Evolutionary conservation across 495 filamentous ascomycete genomes (phyloP), one percentile per base, ranked within the genome.

Genomic region (Aspergillus leporis): DNA sequence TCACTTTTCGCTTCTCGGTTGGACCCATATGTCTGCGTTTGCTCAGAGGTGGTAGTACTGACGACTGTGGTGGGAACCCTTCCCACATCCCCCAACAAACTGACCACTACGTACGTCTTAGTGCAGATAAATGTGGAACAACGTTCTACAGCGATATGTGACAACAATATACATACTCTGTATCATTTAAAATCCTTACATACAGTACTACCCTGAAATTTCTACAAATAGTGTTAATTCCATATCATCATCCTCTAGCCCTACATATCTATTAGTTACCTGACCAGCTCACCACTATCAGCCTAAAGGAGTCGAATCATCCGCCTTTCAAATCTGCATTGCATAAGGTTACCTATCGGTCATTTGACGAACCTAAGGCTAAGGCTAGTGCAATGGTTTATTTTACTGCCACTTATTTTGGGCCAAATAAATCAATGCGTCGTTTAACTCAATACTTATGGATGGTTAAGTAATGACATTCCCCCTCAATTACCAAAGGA

Each of bases 1-100:
- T 67, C 59, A 62, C 56, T 63, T 61, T 50, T 52, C 34, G 41
- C 13, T 40, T n/a, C 10, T 52, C n/a, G 47, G 18, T 54, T 13
- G 51, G 22, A 40, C 57, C 43, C 50, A 53, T 28, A 47, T 36
- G 28, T 57, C 28, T 21, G 13, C 36, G 25, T 59, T 53, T 53
- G 21, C 14, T 36, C 45, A 9, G 13, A 36, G 14, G 8, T 2
- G 40, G n/a, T 3, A 19, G 40, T n/a, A 43, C 40, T 21, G 40
- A 43, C n/a, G n/a, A 43, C n/a, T n/a, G 40, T 14, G 8, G 18
- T 18, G 40, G 40, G 40, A 43, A 43, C 40, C 18, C 40, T 21
- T 43, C 10, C n/a, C 25, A 28, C 25, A 28, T 9, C 12, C 16
- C 36, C 36, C 36, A 40, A 40, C 36, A 40, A 12, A n/a, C 12